Base-by-base conservation (phyloP, 352 stramenopile genomes). In the Globisporangium parvum region DNA sequence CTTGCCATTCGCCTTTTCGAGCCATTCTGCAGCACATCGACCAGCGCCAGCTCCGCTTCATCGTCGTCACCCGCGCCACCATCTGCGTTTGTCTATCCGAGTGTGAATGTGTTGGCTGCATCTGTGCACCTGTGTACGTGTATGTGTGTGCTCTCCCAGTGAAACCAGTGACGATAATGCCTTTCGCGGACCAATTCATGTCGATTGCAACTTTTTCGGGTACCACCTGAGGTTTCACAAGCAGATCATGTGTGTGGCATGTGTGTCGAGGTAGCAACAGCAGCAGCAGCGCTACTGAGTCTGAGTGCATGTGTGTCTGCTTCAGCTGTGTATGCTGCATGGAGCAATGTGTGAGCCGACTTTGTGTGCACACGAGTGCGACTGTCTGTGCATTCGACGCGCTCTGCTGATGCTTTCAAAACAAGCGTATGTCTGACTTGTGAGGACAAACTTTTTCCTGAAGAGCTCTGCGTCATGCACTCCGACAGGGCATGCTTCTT, bases 181-280 rank as follows among this genome's bases (percentile, higher is more conserved):
- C 77, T 63, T 57, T 84, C 15, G 87, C 80, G 80, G 78, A 91
- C 78, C 78, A 91, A 89, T 89, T 88, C 78, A 91, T 85, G 80
- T 85, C 80, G 80, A 91, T 91, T 89, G 76, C 80, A 88, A 87
- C 66, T 91, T 91, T 91, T 91, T 91, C 80, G 80, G 80, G 80
- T 91, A 91, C 80, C 80, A 88, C 47, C 80, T 87, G 78, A 91
- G 80, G 78, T 80, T 87, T 91, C 65, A 40, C 57, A 47, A 63
- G 45, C 60, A 20, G 18, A 26, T 50, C 6, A n/a, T 55, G n/a
- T 47, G 24, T 57, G 35, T 24, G 45, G 45, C 28, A n/a, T 64
- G 14, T 46, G 42, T 50, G 26, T n/a, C n/a, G n/a, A n/a, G 6
- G 26, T 31, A n/a, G 26, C 26, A 28, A 31, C 56, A 28, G 57